Evolutionary conservation across 805 yeast species (phyloP).

Genomic region (Candida anglica): DNA sequence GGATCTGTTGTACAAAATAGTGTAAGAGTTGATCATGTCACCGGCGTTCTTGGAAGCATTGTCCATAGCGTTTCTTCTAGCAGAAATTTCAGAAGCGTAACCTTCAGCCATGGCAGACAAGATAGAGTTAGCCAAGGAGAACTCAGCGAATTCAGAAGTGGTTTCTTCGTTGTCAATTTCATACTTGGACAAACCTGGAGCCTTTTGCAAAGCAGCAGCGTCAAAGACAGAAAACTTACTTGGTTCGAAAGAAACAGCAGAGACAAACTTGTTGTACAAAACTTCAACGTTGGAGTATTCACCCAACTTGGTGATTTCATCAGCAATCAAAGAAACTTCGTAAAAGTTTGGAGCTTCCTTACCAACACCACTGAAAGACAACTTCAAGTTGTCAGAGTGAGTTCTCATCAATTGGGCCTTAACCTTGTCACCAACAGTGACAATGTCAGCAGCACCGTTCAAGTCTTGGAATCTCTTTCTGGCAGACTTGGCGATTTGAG

Average conservation of each 20-base stretch:
- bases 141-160: conserved; percentile 75
- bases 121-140: conserved; percentile 85
- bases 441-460: conserved; percentile 68
- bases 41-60: conserved; percentile 99
- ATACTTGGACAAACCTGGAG: conserved; percentile 82
- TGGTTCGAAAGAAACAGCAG: conserved; percentile 91
- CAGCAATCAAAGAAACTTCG: conserved; percentile 87
- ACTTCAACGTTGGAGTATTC: conserved; percentile 76
- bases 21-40: conserved; percentile 95
- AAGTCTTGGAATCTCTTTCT: conserved; percentile 60
- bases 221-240: conserved; percentile 61
- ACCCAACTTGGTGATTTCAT: conserved; percentile 68
- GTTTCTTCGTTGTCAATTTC: conserved; percentile 67
- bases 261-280: conserved; percentile 80
- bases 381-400: conserved; percentile 59
- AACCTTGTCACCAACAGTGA: conserved; percentile 91
- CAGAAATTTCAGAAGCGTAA: conserved; percentile 95
- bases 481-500: conserved; percentile 88
- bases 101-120: conserved; percentile 95
- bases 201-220: conserved; percentile 67
- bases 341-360: conserved; percentile 92
- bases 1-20: conserved; percentile 98
- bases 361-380: conserved; percentile 88
- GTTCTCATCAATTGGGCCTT: conserved; percentile 87
- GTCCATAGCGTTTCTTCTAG: conserved; percentile 99